Conservation (phyloP, 192 early-diverging fungal genomes). For the Gaertneriomyces semiglobifer region DNA sequence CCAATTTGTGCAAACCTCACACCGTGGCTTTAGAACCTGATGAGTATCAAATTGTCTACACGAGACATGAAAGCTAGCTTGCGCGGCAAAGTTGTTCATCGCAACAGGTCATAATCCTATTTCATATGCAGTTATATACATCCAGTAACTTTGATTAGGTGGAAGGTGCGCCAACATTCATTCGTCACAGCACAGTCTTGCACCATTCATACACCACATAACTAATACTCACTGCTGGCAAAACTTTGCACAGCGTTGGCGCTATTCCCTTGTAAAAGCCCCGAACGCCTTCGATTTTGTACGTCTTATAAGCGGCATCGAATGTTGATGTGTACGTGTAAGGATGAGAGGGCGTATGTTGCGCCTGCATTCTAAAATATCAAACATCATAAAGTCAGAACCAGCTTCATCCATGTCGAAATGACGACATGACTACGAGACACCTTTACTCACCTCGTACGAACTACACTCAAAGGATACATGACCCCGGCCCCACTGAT, state of each 20-base stretch:
- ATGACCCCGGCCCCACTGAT: slow-evolving; percentile 64
- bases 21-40: no score
- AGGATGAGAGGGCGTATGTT: slow-evolving; percentile 73
- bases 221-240: slow-evolving; percentile 70
- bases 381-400: not conserved
- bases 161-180: no score
- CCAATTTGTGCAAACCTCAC: no score
- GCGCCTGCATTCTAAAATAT: slow-evolving; percentile 65
- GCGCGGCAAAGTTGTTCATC: no score
- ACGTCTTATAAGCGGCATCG: slow-evolving; percentile 64
- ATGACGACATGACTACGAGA: not conserved
- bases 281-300: slow-evolving; percentile 52
- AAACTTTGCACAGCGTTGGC: slow-evolving; percentile 70
- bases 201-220: slow-evolving; percentile 68
- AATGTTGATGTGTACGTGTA: slow-evolving; percentile 58
- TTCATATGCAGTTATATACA: no score
- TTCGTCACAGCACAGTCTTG: slow-evolving; percentile 30
- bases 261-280: slow-evolving; percentile 77
- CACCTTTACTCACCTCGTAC: slow-evolving; percentile 58
- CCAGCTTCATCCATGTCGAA: not conserved
- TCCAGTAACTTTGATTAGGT: no score
- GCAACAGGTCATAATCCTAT: no score
- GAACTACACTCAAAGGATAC: slow-evolving; percentile 69
- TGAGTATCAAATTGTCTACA: no score
- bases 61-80: no score